A percentile compares a stretch with the other conserved stretches of the same genome.
Conservation (phyloP, 768 basidiomycete species). For the Pilatotrama ljubarskyi region DNA sequence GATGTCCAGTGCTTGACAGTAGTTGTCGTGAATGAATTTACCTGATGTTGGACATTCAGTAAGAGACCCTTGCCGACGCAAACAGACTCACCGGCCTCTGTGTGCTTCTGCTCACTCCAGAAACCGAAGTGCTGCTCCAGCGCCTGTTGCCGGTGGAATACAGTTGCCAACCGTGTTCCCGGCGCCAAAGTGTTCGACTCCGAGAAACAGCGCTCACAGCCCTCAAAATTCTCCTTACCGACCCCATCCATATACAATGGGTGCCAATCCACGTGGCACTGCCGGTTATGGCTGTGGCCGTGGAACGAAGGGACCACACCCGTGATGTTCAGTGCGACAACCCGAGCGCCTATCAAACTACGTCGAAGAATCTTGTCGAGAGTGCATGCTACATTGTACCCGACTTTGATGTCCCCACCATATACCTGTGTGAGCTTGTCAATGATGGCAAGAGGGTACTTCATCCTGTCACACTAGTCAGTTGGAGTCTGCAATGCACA, state of each 20-base stretch:
- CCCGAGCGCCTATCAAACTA: slow-evolving; percentile 20
- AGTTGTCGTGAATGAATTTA: slow-evolving; percentile 15
- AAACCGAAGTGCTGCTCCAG: slow-evolving; percentile 24
- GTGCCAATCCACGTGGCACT: slow-evolving; percentile 33
- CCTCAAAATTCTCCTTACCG: slow-evolving; percentile 32
- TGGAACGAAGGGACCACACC: slow-evolving; percentile 30
- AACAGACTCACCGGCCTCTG: slow-evolving; percentile 22
- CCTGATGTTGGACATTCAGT: not conserved
- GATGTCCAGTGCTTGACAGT: slow-evolving; percentile 2
- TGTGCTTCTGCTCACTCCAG: slow-evolving; percentile 29
- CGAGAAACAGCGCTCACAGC: slow-evolving; percentile 30
- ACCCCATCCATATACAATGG: slow-evolving; percentile 28
- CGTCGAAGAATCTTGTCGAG: slow-evolving; percentile 18
- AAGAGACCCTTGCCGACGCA: not conserved
- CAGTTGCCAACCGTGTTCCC: slow-evolving; percentile 23
- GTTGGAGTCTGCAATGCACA: not conserved
- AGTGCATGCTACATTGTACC: slow-evolving; percentile 31
- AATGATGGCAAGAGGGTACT: slow-evolving; percentile 26
- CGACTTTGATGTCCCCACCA: slow-evolving; percentile 16
- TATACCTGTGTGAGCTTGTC: slow-evolving; percentile 17
- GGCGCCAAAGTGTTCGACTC: slow-evolving; percentile 28
- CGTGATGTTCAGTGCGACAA: too few species aligned
- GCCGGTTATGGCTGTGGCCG: slow-evolving; percentile 31
- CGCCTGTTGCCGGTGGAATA: slow-evolving; percentile 31
- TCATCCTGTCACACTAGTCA: slow-evolving; percentile 16